Evolutionary conservation across 495 filamentous ascomycete species (phyloP), one percentile per base, ranked within the genome.

Genomic region (Tuber borchii): DNA sequence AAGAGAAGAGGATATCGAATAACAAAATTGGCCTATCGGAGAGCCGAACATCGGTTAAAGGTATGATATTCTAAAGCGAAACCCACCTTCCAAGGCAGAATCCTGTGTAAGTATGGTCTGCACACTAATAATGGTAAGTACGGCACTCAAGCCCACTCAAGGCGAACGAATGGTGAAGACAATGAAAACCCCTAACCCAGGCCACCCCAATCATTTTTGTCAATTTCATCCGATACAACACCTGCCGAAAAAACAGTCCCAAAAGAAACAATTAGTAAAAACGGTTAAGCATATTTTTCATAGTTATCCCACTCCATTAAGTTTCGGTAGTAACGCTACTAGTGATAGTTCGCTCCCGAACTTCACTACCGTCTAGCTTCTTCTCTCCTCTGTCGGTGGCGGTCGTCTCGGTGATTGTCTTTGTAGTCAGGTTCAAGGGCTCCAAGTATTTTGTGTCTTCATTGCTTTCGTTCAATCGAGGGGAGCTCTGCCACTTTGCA

Each of bases 401-500:
- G n/a, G 46, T 78, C 16, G 39, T 73, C 71, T 81, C 68, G 48
- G 17, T 75, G 5, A 19, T 44, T 22, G 70, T 22, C 19, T 70
- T n/a, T 8, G 39, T 31, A 14, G 74, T 78, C 46, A 82, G 71
- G 46, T 75, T 73, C 40, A 79, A 43, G 31, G 40, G 65, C 61
- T 79, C 76, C 39, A 79, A 75, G n/a, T 69, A 69, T 40, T 68
- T 37, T 19, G 78, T 12, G 8, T 39, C 75, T 14, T 42, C 48
- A 31, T 74, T 69, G 34, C 43, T 75, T 72, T 73, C 51, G 43
- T 74, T 71, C 16, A 51, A 45, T 68, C 42, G 22, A 46, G 80
- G 77, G n/a, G 56, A 73, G 65, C 83, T 74, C 69, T 97, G 93
- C 94, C 93, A 97, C 82, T 93, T 94, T 14, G 90, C 90, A 44